Base-by-base conservation (phyloP, 2,329 filamentous ascomycete species). In the Ceratocystis huliohia region DNA sequence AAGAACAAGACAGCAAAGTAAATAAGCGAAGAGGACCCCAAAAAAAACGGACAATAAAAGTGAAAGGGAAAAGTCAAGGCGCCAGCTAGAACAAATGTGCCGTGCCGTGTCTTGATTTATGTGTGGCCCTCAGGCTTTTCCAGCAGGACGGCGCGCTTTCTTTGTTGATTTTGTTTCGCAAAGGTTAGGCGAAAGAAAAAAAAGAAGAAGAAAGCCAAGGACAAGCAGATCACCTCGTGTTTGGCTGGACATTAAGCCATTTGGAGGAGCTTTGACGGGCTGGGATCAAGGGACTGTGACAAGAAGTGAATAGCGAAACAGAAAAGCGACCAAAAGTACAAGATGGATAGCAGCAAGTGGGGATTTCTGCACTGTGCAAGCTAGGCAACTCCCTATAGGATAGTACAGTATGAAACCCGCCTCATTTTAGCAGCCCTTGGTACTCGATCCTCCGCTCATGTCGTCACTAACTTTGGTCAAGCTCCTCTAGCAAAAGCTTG, bases 211-310 rank as follows among this genome's bases (percentile, higher is more conserved):
- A 33, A 61, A 41, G 8, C 17, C 28, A 61, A 62, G 20, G 61
- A 25, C 61, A 44, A 17, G 33, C 41, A 44, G 30, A 62, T 45
- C 53, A 30, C 53, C 28, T 59, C 53, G 53, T 59, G 53, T 59
- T 59, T 59, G 28, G 25, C 53, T 59, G 53, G 53, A 59, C 25
- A 59, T 59, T 59, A 59, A 30, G n/a, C 53, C 53, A 59, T 33
- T 30, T 33, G 53, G 53, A 37, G 28, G 53, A 59, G 53, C 53
- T 59, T 59, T 59, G 53, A 59, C 53, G 53, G 53, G 28, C 53
- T 33, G 53, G 53, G 53, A 59, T 59, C 53, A 59, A 59, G 53
- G 37, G 53, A 17, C 28, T 33, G 53, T 33, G 53, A 30, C 25
- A 8, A 8, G 13, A 30, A 56, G 20, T 15, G 50, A 13, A 30